Conservation (phyloP, 139 green algal genomes). For the Picochlorum sp. region DNA sequence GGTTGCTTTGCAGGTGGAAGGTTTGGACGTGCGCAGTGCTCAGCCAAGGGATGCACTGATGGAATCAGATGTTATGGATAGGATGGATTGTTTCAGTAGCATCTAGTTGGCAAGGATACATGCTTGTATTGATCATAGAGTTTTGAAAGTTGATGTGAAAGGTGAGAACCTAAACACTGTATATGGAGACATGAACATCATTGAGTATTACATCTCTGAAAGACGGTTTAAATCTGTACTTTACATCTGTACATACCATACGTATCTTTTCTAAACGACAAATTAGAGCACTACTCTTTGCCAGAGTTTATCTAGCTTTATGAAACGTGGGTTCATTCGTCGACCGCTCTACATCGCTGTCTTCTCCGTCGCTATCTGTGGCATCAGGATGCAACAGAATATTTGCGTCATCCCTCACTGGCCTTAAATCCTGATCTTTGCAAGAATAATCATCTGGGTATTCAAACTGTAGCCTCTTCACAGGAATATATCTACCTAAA, state of each 20-base stretch:
- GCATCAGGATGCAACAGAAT: conserved; percentile 3
- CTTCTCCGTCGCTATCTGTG: not conserved
- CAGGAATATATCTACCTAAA: conserved; percentile 16
- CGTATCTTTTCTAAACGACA: no score
- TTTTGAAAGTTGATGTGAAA: no score
- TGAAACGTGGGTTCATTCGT: not conserved
- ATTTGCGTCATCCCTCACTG: conserved; percentile 8
- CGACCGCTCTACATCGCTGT: not conserved
- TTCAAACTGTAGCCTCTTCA: conserved; percentile 11
- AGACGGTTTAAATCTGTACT: no score
- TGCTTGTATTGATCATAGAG: no score
- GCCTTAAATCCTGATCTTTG: not conserved
- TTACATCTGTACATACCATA: no score
- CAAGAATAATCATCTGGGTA: conserved; percentile 9
- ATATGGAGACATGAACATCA: no score
- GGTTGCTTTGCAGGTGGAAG: no score
- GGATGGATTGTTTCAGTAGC: no score
- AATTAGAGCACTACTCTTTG: no score
- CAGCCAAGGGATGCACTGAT: conserved; percentile 58
- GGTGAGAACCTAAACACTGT: no score
- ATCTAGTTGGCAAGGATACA: no score
- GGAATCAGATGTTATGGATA: conserved; percentile 54
- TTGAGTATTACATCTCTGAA: no score
- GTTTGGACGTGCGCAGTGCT: conserved; percentile 37
- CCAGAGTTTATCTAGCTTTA: not conserved